Evolutionary conservation across 306 rosid species (phyloP).

Genomic region (Prunus mira): DNA sequence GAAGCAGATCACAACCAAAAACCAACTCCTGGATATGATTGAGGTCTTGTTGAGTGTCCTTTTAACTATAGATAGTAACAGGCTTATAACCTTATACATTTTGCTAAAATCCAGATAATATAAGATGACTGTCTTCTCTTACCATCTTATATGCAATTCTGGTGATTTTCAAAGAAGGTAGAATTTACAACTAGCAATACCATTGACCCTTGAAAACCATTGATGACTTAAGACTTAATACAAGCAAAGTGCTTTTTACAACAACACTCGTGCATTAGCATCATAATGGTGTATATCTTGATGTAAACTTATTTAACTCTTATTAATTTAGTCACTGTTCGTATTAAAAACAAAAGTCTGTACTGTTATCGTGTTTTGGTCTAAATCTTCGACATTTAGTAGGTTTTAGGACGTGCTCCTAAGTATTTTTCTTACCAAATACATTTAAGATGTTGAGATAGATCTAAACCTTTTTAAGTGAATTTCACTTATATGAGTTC

Average conservation of each 20-base stretch:
- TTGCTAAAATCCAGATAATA: slow-evolving; percentile 12
- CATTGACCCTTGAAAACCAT: background rate
- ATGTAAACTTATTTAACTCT: background rate
- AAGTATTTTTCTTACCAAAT: background rate
- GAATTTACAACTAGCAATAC: background rate
- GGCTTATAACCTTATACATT: slow-evolving; percentile 26
- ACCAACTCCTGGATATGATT: slow-evolving; percentile 69
- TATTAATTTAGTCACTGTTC: background rate
- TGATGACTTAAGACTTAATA: background rate
- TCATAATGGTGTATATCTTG: background rate
- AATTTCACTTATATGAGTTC: background rate
- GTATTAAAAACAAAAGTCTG: background rate
- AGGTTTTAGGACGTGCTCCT: background rate
- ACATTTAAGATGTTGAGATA: background rate
- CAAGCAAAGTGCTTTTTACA: background rate
- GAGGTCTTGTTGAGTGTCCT: slow-evolving; percentile 80
- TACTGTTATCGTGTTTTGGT: background rate
- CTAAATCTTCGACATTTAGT: background rate
- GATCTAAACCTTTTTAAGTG: background rate
- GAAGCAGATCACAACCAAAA: slow-evolving; percentile 81
- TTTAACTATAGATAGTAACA: slow-evolving; percentile 27
- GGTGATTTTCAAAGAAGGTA: background rate
- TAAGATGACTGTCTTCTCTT: slow-evolving; percentile 17
- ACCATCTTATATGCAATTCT: background rate
- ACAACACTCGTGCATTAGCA: background rate